Conservation (phyloP, 148 eudicot species). For the Linanthus parryae region DNA sequence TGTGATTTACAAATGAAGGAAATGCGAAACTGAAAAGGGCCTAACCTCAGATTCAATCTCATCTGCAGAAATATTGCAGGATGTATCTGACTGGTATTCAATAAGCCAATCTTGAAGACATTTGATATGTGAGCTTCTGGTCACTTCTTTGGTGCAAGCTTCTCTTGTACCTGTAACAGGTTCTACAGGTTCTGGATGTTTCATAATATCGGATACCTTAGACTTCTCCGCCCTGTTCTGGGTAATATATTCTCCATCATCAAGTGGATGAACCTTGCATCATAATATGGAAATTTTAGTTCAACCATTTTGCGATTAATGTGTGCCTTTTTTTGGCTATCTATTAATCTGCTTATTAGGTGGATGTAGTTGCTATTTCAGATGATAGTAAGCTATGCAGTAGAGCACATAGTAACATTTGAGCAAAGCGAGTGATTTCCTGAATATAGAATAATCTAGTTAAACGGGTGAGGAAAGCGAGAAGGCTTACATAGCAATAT, state of each 20-base stretch:
- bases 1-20: background rate
- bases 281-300: too few relatives aligned
- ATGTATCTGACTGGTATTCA: conserved; percentile 33
- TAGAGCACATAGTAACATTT: too few relatives aligned
- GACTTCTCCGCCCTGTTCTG: conserved; percentile 11
- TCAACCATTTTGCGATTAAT: too few relatives aligned
- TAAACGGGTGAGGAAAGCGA: background rate
- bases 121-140: conserved; percentile 19
- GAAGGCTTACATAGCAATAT: conserved; percentile 21
- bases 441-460: background rate
- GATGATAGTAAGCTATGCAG: too few relatives aligned
- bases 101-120: conserved; percentile 32
- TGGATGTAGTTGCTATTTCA: too few relatives aligned
- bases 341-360: too few relatives aligned
- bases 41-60: conserved; percentile 28
- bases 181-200: conserved; percentile 6
- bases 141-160: background rate
- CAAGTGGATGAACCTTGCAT: conserved; percentile 30
- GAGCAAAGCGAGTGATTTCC: too few relatives aligned
- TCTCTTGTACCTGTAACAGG: conserved; percentile 5
- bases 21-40: background rate
- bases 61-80: conserved; percentile 13
- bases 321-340: too few relatives aligned
- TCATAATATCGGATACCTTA: conserved; percentile 2
- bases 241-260: conserved; percentile 9